Percentiles rank a stretch among this genome's conserved stretches.
Conservation (phyloP, 2,329 filamentous ascomycete genomes). For the Periglandula ipomoeae region DNA sequence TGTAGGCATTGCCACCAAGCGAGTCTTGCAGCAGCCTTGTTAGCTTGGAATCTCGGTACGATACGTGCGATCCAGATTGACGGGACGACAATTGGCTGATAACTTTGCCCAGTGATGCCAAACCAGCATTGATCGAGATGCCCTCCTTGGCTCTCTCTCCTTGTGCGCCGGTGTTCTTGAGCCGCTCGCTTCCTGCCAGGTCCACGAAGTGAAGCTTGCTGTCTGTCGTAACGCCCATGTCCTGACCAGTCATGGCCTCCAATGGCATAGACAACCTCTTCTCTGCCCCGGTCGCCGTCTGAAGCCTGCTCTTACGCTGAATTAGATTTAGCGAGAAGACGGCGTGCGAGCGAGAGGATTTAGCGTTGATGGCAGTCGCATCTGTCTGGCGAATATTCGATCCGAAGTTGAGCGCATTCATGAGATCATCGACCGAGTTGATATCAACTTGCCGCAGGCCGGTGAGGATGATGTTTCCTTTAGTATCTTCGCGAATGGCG, state of each 20-base stretch:
- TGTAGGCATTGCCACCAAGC: constrained; percentile 91
- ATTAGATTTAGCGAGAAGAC: constrained; percentile 94
- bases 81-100: constrained; percentile 95
- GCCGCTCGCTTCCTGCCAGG: constrained; percentile 86
- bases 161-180: constrained; percentile 95
- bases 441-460: constrained; percentile 82
- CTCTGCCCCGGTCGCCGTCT: constrained; percentile 49
- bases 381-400: constrained; percentile 94
- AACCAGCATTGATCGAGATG: constrained; percentile 94
- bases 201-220: constrained; percentile 99
- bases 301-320: constrained; percentile 62
- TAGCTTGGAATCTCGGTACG: constrained; percentile 95
- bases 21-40: constrained; percentile 94
- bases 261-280: constrained; percentile 82
- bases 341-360: constrained; percentile 94
- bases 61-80: constrained; percentile 80
- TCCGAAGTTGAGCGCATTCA: constrained; percentile 83
- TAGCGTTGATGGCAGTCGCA: constrained; percentile 92
- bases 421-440: constrained; percentile 83
- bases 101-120: constrained; percentile 92
- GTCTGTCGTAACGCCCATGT: constrained; percentile 73
- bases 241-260: constrained; percentile 61
- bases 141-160: constrained; percentile 92
- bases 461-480: constrained; percentile 88
- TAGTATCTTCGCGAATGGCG: constrained; percentile 88